phyloP scores from a whole-genome alignment of 371 early-diverging fungal genomes.

The Syncephalastrum sp. region DNA sequence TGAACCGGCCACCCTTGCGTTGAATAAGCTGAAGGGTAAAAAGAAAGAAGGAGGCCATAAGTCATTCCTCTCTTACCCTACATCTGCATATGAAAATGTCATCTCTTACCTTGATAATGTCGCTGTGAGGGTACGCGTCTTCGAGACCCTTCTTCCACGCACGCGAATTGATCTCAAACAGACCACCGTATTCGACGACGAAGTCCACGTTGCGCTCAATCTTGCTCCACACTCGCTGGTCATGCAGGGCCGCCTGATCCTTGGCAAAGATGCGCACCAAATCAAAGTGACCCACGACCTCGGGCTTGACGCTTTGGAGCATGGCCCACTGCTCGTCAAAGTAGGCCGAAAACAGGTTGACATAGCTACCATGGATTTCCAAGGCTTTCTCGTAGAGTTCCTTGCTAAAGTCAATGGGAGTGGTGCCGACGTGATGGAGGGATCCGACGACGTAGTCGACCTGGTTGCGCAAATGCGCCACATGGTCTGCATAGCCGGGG shows the following conservation, averaged over 20 bases:
- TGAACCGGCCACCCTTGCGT: constrained; percentile 67
- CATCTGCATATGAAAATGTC: no score
- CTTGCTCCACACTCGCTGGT: constrained; percentile 49
- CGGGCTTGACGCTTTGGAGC: constrained; percentile 67
- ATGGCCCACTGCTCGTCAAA: constrained; percentile 88
- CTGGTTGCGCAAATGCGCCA: constrained; percentile 19
- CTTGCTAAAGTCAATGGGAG: constrained; percentile 84
- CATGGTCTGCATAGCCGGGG: constrained; percentile 29
- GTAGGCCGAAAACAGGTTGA: constrained; percentile 65
- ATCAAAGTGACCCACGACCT: constrained; percentile 94
- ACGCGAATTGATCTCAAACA: constrained; percentile 92
- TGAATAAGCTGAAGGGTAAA: constrained; percentile 53
- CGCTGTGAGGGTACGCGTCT: constrained; percentile 84
- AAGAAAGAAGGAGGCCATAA: background rate
- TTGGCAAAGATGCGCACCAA: constrained; percentile 80
- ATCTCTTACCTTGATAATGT: constrained; percentile 66
- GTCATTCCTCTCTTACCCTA: background rate
- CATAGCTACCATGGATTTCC: constrained; percentile 15
- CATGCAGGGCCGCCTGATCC: constrained; percentile 20
- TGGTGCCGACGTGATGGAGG: constrained; percentile 80
- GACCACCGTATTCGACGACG: constrained; percentile 74
- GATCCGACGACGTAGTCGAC: constrained; percentile 92
- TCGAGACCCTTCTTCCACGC: constrained; percentile 89
- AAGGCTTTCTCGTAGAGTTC: constrained; percentile 57
- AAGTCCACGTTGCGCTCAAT: constrained; percentile 85